Percentiles rank a stretch among this genome's conserved stretches.
Evolutionary conservation across 2,329 filamentous ascomycete species (phyloP).

Genomic region (Arthrinium phaeospermum): DNA sequence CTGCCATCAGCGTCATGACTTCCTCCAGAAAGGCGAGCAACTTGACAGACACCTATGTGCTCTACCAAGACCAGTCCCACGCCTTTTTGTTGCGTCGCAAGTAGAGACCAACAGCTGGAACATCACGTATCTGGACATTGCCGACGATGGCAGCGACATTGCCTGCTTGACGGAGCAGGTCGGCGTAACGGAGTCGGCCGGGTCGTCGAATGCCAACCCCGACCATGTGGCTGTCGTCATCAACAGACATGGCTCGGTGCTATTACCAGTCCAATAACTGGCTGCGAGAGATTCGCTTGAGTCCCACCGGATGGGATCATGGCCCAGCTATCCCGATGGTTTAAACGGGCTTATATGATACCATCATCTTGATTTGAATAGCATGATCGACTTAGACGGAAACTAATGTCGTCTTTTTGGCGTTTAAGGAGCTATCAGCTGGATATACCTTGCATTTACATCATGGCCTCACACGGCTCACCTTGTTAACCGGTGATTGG

Average conservation of each 20-base stretch:
- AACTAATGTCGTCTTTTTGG: conserved; percentile 17
- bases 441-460: conserved; percentile 17
- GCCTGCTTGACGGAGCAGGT: conserved; percentile 29
- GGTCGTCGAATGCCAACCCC: neutral
- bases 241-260: conserved; percentile 29
- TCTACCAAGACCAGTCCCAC: conserved; percentile 31
- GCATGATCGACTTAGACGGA: conserved; percentile 15
- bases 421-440: conserved; percentile 14
- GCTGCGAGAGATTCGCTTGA: conserved; percentile 27
- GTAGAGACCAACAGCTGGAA: conserved; percentile 28
- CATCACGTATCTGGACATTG: conserved; percentile 27
- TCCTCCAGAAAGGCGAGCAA: conserved; percentile 25
- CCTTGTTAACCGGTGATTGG: conserved; percentile 1
- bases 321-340: conserved; percentile 27
- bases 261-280: conserved; percentile 28
- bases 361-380: conserved; percentile 13
- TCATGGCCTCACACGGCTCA: conserved; percentile 14
- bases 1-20: conserved; percentile 30
- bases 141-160: conserved; percentile 29
- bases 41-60: conserved; percentile 30
- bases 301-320: conserved; percentile 25
- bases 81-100: conserved; percentile 29
- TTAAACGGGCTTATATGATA: conserved; percentile 17
- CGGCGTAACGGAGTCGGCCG: conserved; percentile 18
- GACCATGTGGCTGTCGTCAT: conserved; percentile 20